A percentile compares a stretch with the other conserved stretches of the same genome.
phyloP scores from a whole-genome alignment of 1,284 basidiomycete genomes.

The Marasmius oreades region DNA sequence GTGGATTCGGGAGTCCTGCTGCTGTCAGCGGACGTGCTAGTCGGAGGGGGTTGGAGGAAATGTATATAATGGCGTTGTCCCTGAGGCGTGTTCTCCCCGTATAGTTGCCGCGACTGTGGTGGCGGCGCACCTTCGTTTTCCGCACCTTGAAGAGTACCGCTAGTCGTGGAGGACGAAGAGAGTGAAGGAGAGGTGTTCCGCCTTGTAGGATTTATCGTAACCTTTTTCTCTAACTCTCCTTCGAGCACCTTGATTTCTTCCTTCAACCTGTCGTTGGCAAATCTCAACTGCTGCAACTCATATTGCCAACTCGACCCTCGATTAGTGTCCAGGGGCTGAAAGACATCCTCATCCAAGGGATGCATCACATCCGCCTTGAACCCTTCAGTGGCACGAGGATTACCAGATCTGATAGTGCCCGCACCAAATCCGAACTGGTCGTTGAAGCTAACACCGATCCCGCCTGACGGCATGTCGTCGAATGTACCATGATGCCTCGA shows the following conservation, averaged over 20 bases:
- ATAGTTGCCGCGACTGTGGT: no score
- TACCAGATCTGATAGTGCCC: background rate
- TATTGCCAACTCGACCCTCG: conserved; percentile 87
- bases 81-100: background rate
- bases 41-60: background rate
- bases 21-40: background rate
- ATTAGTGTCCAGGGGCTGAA: conserved; percentile 67
- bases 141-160: background rate
- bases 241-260: conserved; percentile 68
- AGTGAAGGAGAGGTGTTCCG: background rate
- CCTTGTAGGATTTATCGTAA: background rate
- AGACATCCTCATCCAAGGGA: conserved; percentile 47
- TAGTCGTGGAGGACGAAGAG: background rate
- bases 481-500: background rate
- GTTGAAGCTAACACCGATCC: background rate
- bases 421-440: background rate
- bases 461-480: no score
- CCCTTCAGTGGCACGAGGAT: conserved; percentile 12
- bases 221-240: conserved; percentile 14
- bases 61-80: background rate
- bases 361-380: conserved; percentile 23
- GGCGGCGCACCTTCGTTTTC: no score
- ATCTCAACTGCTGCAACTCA: conserved; percentile 82
- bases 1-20: no score
- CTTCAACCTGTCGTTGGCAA: conserved; percentile 66